Evolutionary conservation across 2,329 filamentous ascomycete genomes (phyloP), one percentile per base, ranked within the genome.

Genomic region (Endoconidiophora polonica): DNA sequence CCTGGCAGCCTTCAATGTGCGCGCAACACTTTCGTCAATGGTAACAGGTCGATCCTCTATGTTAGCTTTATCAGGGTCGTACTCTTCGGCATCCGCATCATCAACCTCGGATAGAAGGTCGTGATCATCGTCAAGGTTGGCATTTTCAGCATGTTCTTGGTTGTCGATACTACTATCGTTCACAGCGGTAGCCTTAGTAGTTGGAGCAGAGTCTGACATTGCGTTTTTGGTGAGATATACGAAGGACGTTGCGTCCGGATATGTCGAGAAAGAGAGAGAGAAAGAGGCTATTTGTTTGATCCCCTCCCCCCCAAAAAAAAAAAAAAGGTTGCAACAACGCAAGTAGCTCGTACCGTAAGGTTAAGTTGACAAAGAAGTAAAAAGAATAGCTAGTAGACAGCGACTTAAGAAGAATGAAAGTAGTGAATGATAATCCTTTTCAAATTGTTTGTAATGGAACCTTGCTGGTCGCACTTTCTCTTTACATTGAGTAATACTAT

Each of bases 11-110:
- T 81, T 81, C 29, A 82, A 63, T 2, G 76, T 78, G 51, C 72
- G 71, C 5, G 76, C 76, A 49, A 76, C 70, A 55, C 81, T 77
- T 58, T 81, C 78, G 57, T 82, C 79, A 54, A 82, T 81, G 24
- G 77, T 74, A n/a, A 79, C 69, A 1, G 77, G 77, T 22, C 74
- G 69, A 59, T 79, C 72, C 59, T 79, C 76, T 38, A 79, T 72
- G 46, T 77, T 75, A 53, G 76, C 76, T 4, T 72, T 76, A 41
- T 74, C 70, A 7, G 77, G 74, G 55, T 83, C 78, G 63, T 82
- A 83, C 55, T 83, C 77, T 55, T 76, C 77, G 54, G 84, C 80
- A 58, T 83, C 75, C 49, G 80, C 72, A 58, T 81, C 79, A 58
- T 83, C 79, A 55, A 82, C 76, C 59, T 83, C 79, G 20, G 78